phyloP scores from a whole-genome alignment of 2,329 filamentous ascomycete genomes.

The Talaromyces piceae region DNA sequence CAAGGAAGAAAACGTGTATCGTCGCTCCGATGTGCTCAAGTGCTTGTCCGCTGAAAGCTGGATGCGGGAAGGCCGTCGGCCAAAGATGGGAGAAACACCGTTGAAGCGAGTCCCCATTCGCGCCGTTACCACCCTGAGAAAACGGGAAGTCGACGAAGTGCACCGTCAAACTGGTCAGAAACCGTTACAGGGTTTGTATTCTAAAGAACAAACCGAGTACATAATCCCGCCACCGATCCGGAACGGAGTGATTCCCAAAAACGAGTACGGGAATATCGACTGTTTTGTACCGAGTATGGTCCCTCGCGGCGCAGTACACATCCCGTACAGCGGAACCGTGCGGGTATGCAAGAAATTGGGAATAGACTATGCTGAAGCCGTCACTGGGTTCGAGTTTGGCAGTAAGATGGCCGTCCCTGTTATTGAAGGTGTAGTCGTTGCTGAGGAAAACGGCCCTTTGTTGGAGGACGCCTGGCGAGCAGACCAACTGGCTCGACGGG shows the following conservation, averaged over 20 bases:
- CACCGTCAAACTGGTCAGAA: slow-evolving; percentile 74
- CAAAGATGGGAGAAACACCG: slow-evolving; percentile 62
- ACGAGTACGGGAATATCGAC: slow-evolving; percentile 93
- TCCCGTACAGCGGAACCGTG: slow-evolving; percentile 69
- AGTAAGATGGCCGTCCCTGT: slow-evolving; percentile 89
- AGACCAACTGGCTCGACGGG: slow-evolving; percentile 65
- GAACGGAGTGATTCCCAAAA: slow-evolving; percentile 84
- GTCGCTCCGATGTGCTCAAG: slow-evolving; percentile 67
- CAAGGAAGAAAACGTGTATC: slow-evolving; percentile 73
- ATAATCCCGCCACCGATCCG: slow-evolving; percentile 84
- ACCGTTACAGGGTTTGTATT: slow-evolving; percentile 78
- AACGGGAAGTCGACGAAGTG: slow-evolving; percentile 80
- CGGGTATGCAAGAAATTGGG: slow-evolving; percentile 75
- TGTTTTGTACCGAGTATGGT: slow-evolving; percentile 93
- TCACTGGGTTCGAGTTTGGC: slow-evolving; percentile 94
- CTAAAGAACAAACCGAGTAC: slow-evolving; percentile 81
- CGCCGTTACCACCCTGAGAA: slow-evolving; percentile 79
- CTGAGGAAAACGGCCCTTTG: slow-evolving; percentile 65
- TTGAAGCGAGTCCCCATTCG: slow-evolving; percentile 84
- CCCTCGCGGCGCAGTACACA: slow-evolving; percentile 72
- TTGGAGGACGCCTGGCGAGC: slow-evolving; percentile 73
- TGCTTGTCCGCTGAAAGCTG: slow-evolving; percentile 93
- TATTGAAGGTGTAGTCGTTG: slow-evolving; percentile 82
- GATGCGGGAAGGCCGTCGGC: slow-evolving; percentile 89
- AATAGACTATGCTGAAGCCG: slow-evolving; percentile 88